Evolutionary conservation across 2,329 filamentous ascomycete genomes (phyloP).

Genomic region (Xylaria sp.): DNA sequence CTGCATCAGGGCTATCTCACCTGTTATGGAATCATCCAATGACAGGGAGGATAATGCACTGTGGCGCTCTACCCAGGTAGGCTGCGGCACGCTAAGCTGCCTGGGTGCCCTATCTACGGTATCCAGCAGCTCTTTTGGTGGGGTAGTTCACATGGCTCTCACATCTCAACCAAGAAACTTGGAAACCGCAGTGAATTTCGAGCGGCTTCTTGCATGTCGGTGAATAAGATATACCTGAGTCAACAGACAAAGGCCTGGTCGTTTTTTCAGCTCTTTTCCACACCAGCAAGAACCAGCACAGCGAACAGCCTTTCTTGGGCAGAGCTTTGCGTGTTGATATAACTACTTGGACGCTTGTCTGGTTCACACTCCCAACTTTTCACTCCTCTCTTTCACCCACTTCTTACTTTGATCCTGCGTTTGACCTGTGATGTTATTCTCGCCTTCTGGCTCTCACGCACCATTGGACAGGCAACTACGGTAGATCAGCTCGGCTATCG

Average conservation of each 20-base stretch:
- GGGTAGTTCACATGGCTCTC: conserved; percentile 24
- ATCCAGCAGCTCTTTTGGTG: conserved; percentile 10
- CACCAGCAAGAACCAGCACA: background rate
- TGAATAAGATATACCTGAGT: background rate
- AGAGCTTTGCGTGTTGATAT: background rate
- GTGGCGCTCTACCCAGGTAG: background rate
- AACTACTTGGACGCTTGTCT: conserved; percentile 1
- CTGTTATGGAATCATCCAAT: conserved; percentile 18
- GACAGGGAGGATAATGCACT: background rate
- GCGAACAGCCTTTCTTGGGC: background rate
- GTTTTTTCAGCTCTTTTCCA: background rate
- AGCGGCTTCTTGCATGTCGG: background rate
- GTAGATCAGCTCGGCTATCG: too few species aligned
- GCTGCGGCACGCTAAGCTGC: background rate
- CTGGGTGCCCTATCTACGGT: background rate
- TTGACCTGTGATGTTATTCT: background rate
- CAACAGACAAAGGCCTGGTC: background rate
- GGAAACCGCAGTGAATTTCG: conserved; percentile 8
- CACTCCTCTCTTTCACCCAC: background rate
- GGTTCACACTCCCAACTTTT: background rate
- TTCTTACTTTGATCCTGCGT: background rate
- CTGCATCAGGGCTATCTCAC: background rate
- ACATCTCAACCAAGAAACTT: background rate
- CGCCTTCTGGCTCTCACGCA: background rate
- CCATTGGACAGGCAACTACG: background rate